Percentiles rank a stretch among this genome's conserved stretches.
Conservation (phyloP, 2,329 filamentous ascomycete genomes). For the Thielaviopsis ethacetica region DNA sequence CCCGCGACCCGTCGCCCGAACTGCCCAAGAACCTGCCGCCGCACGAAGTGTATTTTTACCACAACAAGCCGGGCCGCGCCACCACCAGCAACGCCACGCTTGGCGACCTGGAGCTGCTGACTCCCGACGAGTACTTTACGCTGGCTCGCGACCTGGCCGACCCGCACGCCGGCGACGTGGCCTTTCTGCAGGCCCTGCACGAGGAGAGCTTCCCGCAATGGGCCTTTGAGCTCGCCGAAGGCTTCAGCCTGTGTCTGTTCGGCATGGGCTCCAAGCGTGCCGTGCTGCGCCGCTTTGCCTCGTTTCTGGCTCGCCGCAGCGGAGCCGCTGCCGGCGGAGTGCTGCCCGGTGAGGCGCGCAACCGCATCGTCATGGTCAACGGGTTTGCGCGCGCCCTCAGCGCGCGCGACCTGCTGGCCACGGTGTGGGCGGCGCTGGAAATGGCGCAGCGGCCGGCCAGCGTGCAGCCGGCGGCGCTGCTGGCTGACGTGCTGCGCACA, state of each 20-base stretch:
- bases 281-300: conserved; percentile 60
- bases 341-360: conserved; percentile 18
- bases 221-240: conserved; percentile 74
- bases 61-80: conserved; percentile 65
- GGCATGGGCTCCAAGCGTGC: conserved; percentile 80
- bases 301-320: conserved; percentile 39
- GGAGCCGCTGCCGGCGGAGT: too few relatives aligned
- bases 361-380: conserved; percentile 67
- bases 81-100: conserved; percentile 83
- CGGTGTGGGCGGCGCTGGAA: conserved; percentile 47
- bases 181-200: conserved; percentile 59
- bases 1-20: conserved; percentile 53
- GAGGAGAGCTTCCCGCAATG: conserved; percentile 76
- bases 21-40: conserved; percentile 69
- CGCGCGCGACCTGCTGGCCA: conserved; percentile 52
- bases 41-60: conserved; percentile 85
- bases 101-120: conserved; percentile 56
- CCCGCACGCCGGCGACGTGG: conserved; percentile 48
- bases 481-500: conserved; percentile 46
- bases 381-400: conserved; percentile 57
- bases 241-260: conserved; percentile 80
- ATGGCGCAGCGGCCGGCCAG: conserved; percentile 33
- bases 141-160: conserved; percentile 33
- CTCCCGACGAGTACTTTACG: conserved; percentile 82
- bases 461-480: conserved; percentile 50